Evolutionary conservation across 1,284 basidiomycete genomes (phyloP), one percentile per base, ranked within the genome.

Genomic region (Blastosporella zonata): DNA sequence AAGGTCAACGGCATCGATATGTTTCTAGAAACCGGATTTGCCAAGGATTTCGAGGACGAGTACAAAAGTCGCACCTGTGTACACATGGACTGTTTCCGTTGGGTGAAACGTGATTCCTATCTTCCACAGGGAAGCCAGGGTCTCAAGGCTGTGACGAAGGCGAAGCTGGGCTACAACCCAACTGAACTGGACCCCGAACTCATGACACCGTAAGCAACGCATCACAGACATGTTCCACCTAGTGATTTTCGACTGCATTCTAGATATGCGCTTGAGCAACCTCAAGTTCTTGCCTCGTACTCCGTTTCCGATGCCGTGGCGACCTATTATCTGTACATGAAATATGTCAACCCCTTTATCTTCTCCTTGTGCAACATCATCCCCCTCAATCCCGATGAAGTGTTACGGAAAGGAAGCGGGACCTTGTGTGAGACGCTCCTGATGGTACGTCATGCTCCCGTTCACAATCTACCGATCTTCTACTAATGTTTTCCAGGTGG

Each of bases 31-130:
- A 98, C 83, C 1, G 97, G 97, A 0, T 99, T 99, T 63, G 77
- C 83, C 10, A 90, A 84, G 56, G 97, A 99, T 66, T 76, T 79
- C 1, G 97, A 99, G 66, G 90, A 93, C 52, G 97, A 99, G 67
- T 99, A 87, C 78, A 98, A 99, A 74, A 90, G 87, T 58, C 78
- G 91, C 7, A 82, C 81, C n/a, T 96, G 93, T 59, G 91, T 89
- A 29, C 97, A 99, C 67, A 97, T 99, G 93, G 97, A 99, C 65
- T 97, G 94, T 67, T 99, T 98, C 78, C 83, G 96, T 62, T 99
- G 97, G 97, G 97, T 99, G 46, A 99, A 99, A 70, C 89, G 97
- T 38, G 97, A 99, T 70, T 98, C 95, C n/a, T 99, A 99, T 65
- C 75, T 99, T 5, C 97, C 97, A 0, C 97, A 99, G 71, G 97